phyloP scores from a whole-genome alignment of 2,329 filamentous ascomycete genomes.

The Epichloe sp. region DNA sequence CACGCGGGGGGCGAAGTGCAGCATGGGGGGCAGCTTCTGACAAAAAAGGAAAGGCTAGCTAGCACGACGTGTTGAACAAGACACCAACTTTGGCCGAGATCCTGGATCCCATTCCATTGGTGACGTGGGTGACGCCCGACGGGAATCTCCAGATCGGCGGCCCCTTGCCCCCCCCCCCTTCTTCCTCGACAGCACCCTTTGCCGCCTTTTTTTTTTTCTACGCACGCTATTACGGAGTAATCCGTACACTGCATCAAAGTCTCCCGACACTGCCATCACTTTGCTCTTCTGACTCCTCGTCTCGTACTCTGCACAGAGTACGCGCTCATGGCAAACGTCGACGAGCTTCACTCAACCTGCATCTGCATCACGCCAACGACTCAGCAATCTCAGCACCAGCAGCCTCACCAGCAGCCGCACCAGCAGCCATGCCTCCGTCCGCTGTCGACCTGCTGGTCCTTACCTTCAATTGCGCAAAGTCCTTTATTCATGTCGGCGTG shows the following conservation, averaged over 20 bases:
- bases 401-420: too few species aligned
- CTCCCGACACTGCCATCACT: too few species aligned
- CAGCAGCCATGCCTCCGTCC: slow-evolving; percentile 23
- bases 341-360: background rate
- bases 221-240: background rate
- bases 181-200: background rate
- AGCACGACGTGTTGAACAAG: too few species aligned
- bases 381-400: background rate
- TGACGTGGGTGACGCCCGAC: background rate
- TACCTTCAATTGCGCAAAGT: slow-evolving; percentile 81
- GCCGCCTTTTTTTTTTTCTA: background rate
- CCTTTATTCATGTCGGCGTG: slow-evolving; percentile 51
- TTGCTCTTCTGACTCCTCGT: background rate
- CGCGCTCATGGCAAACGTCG: slow-evolving; percentile 3
- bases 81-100: background rate
- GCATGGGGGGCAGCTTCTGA: too few species aligned
- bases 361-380: slow-evolving; percentile 1
- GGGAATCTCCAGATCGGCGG: background rate
- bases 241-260: background rate
- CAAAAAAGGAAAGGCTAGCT: too few species aligned
- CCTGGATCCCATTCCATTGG: background rate
- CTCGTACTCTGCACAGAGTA: background rate
- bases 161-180: background rate
- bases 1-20: background rate
- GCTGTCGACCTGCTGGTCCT: slow-evolving; percentile 61